Conservation (phyloP, 2,329 filamentous ascomycete species). For the Neocatenulostroma microsporum region DNA sequence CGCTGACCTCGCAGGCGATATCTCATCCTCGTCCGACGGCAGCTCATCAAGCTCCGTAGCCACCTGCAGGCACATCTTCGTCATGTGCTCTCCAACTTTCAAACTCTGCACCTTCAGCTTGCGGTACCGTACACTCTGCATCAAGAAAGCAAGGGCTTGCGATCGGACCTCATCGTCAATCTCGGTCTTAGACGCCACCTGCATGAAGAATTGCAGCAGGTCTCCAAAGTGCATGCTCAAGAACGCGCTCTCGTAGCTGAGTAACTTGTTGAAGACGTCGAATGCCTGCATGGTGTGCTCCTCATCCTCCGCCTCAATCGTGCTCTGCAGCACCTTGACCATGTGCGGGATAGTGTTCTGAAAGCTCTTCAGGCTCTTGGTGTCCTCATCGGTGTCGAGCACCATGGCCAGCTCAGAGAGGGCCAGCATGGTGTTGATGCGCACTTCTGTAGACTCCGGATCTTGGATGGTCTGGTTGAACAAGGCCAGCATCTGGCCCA, state of each 20-base stretch:
- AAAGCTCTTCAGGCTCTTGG: conserved; percentile 63
- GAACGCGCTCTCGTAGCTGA: conserved; percentile 80
- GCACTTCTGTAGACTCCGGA: conserved; percentile 81
- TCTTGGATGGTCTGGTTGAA: conserved; percentile 86
- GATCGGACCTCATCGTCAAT: conserved; percentile 78
- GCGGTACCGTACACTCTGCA: conserved; percentile 83
- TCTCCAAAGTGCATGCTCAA: conserved; percentile 81
- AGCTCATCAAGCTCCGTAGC: conserved; percentile 79
- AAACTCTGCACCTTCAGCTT: conserved; percentile 93
- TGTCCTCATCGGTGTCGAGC: conserved; percentile 79
- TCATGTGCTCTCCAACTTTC: conserved; percentile 78
- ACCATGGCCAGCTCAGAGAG: conserved; percentile 82
- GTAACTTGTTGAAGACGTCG: conserved; percentile 92
- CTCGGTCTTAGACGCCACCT: conserved; percentile 67
- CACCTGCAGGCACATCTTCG: conserved; percentile 79
- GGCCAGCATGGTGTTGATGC: conserved; percentile 88
- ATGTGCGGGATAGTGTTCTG: conserved; percentile 76
- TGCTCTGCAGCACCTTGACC: conserved; percentile 80
- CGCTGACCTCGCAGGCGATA: conserved; percentile 76
- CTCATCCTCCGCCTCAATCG: conserved; percentile 66
- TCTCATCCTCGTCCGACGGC: conserved; percentile 66
- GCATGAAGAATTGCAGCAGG: conserved; percentile 87
- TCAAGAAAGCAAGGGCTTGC: conserved; percentile 87
- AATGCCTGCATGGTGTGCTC: conserved; percentile 85
- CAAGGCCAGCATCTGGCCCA: conserved; percentile 68